A percentile compares a stretch with the other conserved stretches of the same genome.
Conservation (phyloP, 331 rosid genomes). For the Telfairia occidentalis region DNA sequence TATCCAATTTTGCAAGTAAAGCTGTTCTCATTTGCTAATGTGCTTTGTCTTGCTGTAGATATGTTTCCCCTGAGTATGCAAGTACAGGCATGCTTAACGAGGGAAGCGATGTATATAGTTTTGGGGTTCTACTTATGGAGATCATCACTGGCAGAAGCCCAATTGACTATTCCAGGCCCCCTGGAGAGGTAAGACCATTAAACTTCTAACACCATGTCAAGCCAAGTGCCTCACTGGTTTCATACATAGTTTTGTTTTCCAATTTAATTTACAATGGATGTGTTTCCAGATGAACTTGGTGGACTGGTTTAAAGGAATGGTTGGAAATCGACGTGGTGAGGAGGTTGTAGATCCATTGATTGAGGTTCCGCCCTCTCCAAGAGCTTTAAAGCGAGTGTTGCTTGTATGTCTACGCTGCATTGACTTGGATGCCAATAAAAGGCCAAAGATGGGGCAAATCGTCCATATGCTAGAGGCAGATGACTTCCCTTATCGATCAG, state of each 20-base stretch:
- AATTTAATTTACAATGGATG: conserved; percentile 9
- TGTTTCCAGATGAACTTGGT: conserved; percentile 82
- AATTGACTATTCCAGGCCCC: conserved; percentile 75
- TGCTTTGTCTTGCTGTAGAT: conserved; percentile 32
- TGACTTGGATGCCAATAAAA: conserved; percentile 71
- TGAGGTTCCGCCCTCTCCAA: conserved; percentile 56
- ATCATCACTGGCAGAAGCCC: conserved; percentile 94
- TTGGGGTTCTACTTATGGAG: conserved; percentile 97
- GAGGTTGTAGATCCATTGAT: conserved; percentile 70
- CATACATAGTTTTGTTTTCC: not conserved
- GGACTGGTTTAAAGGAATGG: conserved; percentile 92
- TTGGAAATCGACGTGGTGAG: conserved; percentile 79
- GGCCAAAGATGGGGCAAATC: conserved; percentile 97
- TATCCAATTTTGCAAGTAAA: not conserved
- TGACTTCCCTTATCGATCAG: conserved; percentile 86
- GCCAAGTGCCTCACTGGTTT: not conserved
- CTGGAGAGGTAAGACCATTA: conserved; percentile 61
- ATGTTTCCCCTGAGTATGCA: conserved; percentile 94
- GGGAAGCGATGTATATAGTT: conserved; percentile 88
- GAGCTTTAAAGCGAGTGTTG: conserved; percentile 70
- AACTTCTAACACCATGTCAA: not conserved
- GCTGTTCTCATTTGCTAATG: not conserved
- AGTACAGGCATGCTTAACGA: conserved; percentile 96
- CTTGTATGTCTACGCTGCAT: conserved; percentile 85
- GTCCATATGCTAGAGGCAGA: conserved; percentile 97